phyloP scores from a whole-genome alignment of 257 asterid species.

The Paulownia fortunei region DNA sequence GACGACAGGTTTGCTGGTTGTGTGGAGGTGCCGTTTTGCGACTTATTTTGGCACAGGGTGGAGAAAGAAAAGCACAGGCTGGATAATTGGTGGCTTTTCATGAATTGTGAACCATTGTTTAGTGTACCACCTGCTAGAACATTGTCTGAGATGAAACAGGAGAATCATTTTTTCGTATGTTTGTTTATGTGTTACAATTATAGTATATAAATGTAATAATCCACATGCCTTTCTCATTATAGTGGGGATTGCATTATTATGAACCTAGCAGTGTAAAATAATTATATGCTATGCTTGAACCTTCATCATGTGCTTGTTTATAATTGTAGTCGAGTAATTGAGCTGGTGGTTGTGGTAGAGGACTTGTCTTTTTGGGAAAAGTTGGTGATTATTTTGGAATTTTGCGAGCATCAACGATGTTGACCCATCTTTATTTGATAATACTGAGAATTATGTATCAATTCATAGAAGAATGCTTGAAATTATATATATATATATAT shows the following conservation, averaged over 20 bases:
- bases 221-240: too few species aligned
- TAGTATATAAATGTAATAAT: not conserved
- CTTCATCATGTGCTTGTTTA: not conserved
- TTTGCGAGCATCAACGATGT: too few species aligned
- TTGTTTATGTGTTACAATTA: not conserved
- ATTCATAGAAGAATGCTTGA: too few species aligned
- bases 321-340: not conserved
- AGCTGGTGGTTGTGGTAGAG: too few species aligned
- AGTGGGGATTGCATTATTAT: not conserved
- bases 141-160: constrained; percentile 11
- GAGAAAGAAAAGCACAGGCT: not conserved
- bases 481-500: too few species aligned
- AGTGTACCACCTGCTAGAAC: not conserved
- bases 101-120: not conserved
- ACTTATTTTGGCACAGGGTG: not conserved
- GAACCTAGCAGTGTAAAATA: not conserved
- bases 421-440: too few species aligned
- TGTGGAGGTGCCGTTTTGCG: not conserved
- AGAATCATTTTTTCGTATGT: not conserved
- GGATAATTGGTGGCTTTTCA: not conserved
- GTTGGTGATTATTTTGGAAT: not conserved
- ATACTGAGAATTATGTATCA: too few species aligned
- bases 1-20: not conserved
- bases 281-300: not conserved
- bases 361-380: too few species aligned